Base-by-base conservation (phyloP, 352 stramenopile species). In the Pythium phragmiticola region DNA sequence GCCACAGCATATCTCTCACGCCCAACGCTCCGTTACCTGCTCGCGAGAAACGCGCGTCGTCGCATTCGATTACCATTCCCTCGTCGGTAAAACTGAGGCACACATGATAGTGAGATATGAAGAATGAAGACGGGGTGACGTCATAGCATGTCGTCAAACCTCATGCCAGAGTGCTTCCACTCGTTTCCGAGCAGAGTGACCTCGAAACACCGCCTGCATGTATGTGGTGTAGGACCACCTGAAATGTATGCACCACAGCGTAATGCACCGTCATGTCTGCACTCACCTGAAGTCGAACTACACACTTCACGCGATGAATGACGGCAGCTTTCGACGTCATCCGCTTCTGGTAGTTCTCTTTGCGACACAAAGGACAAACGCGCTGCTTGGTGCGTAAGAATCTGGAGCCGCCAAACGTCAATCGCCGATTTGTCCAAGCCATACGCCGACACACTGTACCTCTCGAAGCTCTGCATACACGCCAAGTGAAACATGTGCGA, bases 401-500 rank as follows among this genome's bases (percentile, higher is more conserved):
- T 21, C 80, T 48, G 9, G 6, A 54, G 11, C 7, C 30, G 34
- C 26, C 21, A 48, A 7, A 47, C 14, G 11, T 55, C 16, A 55
- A 17, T 36, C n/a, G 26, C 16, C 9, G 8, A 19, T 2, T 33
- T 7, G 7, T 11, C 34, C 12, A 41, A 55, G 26, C 2, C 39
- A 55, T 21, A 23, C 16, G 7, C 7, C 19, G 4, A 57, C 50
- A 43, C 26, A 50, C 9, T 23, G 48, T 49, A 84, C 81, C 84
- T 69, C 71, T 95, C 87, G 46, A 95, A 95, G 55, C 84, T 94
- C 16, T 82, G 70, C 51, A 95, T 80, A 61, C 87, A 95, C 23
- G 77, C 70, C 6, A 89, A 70, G 60, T 95, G 87, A 57, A 95
- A 94, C 55, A 93, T 83, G 73, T 95, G 87, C n/a, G 82, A 90